phyloP scores from a whole-genome alignment of 176 grass and related monocot genomes.

The Musa itinerans region DNA sequence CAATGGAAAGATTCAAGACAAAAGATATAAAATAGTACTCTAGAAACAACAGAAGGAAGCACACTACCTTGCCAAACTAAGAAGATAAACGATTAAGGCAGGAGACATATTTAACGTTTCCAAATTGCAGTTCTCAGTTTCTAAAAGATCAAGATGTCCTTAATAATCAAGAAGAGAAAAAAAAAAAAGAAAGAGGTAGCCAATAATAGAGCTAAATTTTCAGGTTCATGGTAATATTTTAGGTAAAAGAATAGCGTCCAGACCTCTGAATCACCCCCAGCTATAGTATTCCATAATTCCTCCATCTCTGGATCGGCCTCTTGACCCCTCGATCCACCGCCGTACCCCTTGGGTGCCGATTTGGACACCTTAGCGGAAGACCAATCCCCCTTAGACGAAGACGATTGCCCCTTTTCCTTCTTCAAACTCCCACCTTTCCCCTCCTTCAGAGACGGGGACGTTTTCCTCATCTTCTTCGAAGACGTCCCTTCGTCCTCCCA shows the following conservation, averaged over 20 bases:
- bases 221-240: not conserved
- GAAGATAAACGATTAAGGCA: no score
- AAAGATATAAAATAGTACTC: no score
- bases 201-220: not conserved
- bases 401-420: slow-evolving; percentile 22
- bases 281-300: slow-evolving; percentile 89
- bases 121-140: no score
- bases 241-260: not conserved
- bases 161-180: not conserved
- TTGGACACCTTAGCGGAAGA: slow-evolving; percentile 26
- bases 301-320: slow-evolving; percentile 46
- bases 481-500: slow-evolving; percentile 32
- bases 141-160: not conserved
- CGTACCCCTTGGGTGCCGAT: slow-evolving; percentile 10
- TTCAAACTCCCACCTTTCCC: slow-evolving; percentile 16
- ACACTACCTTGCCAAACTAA: no score
- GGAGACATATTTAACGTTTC: no score
- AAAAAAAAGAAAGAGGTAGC: not conserved
- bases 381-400: slow-evolving; percentile 25
- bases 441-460: slow-evolving; percentile 23
- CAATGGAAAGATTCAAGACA: no score
- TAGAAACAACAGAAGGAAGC: no score
- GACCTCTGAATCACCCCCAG: slow-evolving; percentile 72
- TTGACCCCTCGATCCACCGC: slow-evolving; percentile 18
- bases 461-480: slow-evolving; percentile 36